These are phyloP conservation scores for Alnus rubra DNA, from an alignment of 306 rosid species.

Conservation along the genomic window DNA sequence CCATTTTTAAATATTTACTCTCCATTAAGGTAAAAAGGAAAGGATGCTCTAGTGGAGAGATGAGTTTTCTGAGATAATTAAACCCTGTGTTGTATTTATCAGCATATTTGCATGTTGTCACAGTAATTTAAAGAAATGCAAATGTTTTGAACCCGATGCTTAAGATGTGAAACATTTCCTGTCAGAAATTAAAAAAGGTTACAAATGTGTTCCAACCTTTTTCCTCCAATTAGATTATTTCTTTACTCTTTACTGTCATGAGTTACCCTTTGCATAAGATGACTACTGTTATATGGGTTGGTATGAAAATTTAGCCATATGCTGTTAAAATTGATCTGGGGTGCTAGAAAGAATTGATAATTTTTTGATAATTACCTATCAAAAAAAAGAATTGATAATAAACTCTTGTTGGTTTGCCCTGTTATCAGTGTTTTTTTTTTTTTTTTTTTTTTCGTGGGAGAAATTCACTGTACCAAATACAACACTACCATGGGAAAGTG, in stretches of 20 bases:
- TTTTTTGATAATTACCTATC: too few relatives aligned
- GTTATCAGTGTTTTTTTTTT: too few relatives aligned
- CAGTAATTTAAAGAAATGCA: neutral
- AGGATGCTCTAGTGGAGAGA: neutral
- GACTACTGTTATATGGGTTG: neutral
- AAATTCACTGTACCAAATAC: too few relatives aligned
- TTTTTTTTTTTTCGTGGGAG: too few relatives aligned
- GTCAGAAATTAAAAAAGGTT: slow-evolving; percentile 1
- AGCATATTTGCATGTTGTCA: slow-evolving; percentile 3
- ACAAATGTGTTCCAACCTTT: neutral
- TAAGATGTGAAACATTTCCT: neutral
- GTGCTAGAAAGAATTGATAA: neutral
- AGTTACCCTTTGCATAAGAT: neutral
- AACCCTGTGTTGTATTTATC: slow-evolving; percentile 11
- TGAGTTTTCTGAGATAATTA: slow-evolving; percentile 15
- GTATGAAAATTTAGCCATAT: neutral
- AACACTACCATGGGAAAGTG: too few relatives aligned
- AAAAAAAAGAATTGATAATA: neutral
- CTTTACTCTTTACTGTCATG: neutral
- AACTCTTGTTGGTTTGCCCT: neutral
- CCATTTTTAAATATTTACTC: slow-evolving; percentile 19
- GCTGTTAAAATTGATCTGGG: neutral
- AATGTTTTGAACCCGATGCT: slow-evolving; percentile 13
- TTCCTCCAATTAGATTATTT: neutral
- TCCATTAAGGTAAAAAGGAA: too few relatives aligned